These are phyloP conservation scores for Apiospora pterosperma DNA, from an alignment of 2,329 filamentous ascomycete genomes.

Conservation along the genomic window DNA sequence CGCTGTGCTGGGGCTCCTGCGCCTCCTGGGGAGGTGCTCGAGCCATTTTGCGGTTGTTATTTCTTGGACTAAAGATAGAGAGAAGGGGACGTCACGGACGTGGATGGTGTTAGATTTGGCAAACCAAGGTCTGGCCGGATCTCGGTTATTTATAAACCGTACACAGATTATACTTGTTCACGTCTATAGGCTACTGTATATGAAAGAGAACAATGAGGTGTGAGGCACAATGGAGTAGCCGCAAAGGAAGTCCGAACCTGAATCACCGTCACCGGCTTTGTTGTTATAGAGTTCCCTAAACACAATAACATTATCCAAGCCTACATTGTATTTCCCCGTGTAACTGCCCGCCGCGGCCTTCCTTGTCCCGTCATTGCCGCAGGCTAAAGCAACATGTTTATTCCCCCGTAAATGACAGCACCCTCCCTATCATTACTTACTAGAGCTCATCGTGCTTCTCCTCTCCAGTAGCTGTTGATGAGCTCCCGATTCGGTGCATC, in stretches of 20 bases:
- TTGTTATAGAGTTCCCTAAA: neutral
- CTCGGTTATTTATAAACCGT: neutral
- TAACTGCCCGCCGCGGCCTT: too few species aligned
- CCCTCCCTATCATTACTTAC: neutral
- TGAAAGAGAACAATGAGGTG: neutral
- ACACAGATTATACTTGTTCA: neutral
- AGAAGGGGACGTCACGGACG: too few species aligned
- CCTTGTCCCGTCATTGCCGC: too few species aligned
- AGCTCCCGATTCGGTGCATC: neutral
- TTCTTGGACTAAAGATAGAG: neutral
- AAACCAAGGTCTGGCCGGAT: too few species aligned
- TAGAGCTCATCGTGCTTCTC: neutral
- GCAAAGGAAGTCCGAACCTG: neutral
- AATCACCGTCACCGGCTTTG: neutral
- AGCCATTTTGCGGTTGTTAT: neutral
- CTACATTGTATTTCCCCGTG: too few species aligned
- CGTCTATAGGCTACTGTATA: neutral
- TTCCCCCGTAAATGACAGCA: neutral
- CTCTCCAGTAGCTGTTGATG: neutral
- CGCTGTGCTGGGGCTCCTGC: neutral
- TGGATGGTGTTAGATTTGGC: too few species aligned
- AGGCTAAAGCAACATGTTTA: too few species aligned
- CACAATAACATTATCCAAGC: too few species aligned
- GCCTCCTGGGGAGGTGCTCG: neutral
- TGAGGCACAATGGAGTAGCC: neutral